Percentiles rank a stretch among this genome's conserved stretches.
Conservation (phyloP, 2,329 filamentous ascomycete genomes). For the Diaporthe longicolla region DNA sequence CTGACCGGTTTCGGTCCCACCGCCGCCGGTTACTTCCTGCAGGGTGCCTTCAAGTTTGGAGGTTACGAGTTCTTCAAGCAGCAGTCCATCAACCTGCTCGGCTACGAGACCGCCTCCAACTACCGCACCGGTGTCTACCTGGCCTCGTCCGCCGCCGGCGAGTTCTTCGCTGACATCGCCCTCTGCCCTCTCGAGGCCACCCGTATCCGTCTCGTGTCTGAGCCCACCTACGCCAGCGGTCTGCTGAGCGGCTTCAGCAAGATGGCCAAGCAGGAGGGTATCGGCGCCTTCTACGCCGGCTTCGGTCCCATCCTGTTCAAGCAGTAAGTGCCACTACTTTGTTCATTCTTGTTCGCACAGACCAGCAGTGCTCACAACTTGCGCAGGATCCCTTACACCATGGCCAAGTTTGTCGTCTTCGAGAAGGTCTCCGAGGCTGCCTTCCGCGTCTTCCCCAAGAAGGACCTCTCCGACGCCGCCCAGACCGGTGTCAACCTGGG, state of each 20-base stretch:
- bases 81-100: constrained; percentile 85
- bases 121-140: constrained; percentile 89
- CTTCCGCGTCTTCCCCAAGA: constrained; percentile 47
- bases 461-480: constrained; percentile 47
- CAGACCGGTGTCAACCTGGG: constrained; percentile 76
- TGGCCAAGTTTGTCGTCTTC: constrained; percentile 47
- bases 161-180: constrained; percentile 83
- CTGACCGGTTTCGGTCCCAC: constrained; percentile 89
- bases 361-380: constrained; percentile 14
- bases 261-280: constrained; percentile 85
- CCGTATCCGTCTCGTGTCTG: constrained; percentile 92
- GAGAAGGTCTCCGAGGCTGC: constrained; percentile 46
- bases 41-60: constrained; percentile 94
- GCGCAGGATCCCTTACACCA: constrained; percentile 47
- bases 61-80: constrained; percentile 98
- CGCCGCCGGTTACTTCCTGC: constrained; percentile 92
- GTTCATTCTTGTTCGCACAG: background rate
- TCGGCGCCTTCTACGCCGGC: constrained; percentile 90
- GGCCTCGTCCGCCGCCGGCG: constrained; percentile 74
- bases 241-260: constrained; percentile 85
- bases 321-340: constrained; percentile 66
- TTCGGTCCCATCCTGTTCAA: constrained; percentile 91
- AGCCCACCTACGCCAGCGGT: constrained; percentile 87
- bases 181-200: constrained; percentile 94
- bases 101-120: constrained; percentile 81